Evolutionary conservation across 2,329 filamentous ascomycete genomes (phyloP).

Genomic region (Clonostachys byssicola): DNA sequence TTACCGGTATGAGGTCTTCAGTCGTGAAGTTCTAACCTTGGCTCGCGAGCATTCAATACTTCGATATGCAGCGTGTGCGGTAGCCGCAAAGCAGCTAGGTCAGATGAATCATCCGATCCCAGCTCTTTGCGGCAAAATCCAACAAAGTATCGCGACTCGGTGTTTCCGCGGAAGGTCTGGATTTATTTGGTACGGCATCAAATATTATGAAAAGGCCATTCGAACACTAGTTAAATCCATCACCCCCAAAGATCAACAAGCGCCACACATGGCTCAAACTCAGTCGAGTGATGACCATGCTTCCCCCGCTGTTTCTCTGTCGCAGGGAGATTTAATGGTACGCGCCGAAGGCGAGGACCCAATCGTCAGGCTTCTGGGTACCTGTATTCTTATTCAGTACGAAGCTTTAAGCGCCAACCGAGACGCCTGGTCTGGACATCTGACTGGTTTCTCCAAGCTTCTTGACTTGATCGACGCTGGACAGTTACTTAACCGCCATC

Average conservation of each 20-base stretch:
- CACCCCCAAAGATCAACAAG: background rate
- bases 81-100: background rate
- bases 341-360: background rate
- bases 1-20: background rate
- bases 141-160: background rate
- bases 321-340: background rate
- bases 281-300: background rate
- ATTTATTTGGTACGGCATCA: background rate
- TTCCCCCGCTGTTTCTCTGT: background rate
- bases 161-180: background rate
- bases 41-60: background rate
- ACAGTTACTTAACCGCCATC: background rate
- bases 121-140: background rate
- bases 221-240: background rate
- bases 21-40: background rate
- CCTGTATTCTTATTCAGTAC: background rate
- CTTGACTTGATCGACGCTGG: background rate
- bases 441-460: background rate
- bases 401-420: background rate
- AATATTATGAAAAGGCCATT: background rate
- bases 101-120: background rate
- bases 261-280: no score
- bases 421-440: background rate
- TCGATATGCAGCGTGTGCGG: background rate
- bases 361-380: background rate